Evolutionary conservation across 768 basidiomycete genomes (phyloP), one percentile per base, ranked within the genome.

Genomic region (Phanerochaete sordida): DNA sequence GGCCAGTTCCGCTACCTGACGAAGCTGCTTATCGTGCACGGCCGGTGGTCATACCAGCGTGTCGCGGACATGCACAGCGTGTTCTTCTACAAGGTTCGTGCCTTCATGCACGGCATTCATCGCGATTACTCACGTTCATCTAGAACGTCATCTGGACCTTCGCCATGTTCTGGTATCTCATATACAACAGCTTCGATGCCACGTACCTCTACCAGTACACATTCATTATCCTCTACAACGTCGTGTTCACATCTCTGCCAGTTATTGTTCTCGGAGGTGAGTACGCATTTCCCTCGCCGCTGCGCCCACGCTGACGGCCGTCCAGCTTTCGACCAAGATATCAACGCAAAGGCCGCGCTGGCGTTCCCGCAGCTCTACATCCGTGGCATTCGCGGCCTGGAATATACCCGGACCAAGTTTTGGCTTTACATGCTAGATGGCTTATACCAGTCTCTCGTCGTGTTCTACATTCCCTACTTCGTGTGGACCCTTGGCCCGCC

Each of bases 361-460:
- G 94, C 93, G 6, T 97, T 91, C 76, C 96, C 96, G 5, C 91
- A 95, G 66, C 85, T 98, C n/a, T 98, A 98, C 72, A 80, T 95
- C 64, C 88, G 95, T 37, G 96, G 96, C 26, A 97, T 98, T 63
- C 85, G 88, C 16, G 94, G 95, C 23, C 79, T 95, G 16, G 96
- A 97, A 67, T 98, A 97, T 74, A 97, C 95, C 19, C 85, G 93
- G 11, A 63, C 77, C 54, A 94, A 91, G 75, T 98, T 98, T 76
- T 98, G 94, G 93, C 70, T 88, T 57, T 97, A 95, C 75, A 97
- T 98, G 91, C 71, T 84, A 7, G 96, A 98, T 70, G 95, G 95
- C 27, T 74, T 98, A 33, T 98, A 97, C 73, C 96, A 98, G 69
- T 96, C 95, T 0, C 85, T 77, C 0, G 83, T 93, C 59, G 84